These are phyloP conservation scores for Chlamydomonas sp. DNA, from an alignment of 139 green algal species.

Conservation along the genomic window DNA sequence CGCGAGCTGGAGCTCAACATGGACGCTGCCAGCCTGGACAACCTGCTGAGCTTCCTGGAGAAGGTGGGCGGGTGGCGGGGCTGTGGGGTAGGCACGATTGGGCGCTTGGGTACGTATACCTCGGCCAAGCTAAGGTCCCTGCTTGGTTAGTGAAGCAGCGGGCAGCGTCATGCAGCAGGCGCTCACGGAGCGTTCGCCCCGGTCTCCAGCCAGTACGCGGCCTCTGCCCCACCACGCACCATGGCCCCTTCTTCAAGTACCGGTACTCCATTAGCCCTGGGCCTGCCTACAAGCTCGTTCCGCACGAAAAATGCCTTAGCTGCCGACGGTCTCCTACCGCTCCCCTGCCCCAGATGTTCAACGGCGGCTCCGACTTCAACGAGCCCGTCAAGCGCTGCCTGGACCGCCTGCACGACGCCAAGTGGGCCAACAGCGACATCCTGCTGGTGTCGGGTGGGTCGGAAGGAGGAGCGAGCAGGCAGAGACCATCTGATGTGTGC, in stretches of 20 bases:
- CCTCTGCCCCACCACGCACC: too few species aligned
- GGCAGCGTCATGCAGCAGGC: too few species aligned
- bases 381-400: slow-evolving; percentile 83
- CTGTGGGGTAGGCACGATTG: not conserved
- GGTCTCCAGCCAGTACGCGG: too few species aligned
- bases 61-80: slow-evolving; percentile 41
- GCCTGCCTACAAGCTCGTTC: not conserved
- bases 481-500: too few species aligned
- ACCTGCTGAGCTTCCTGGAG: slow-evolving; percentile 88
- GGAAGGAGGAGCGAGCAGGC: not conserved
- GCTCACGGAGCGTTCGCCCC: too few species aligned
- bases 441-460: slow-evolving; percentile 75
- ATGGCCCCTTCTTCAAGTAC: too few species aligned
- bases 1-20: slow-evolving; percentile 84
- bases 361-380: slow-evolving; percentile 91
- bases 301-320: too few species aligned
- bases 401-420: slow-evolving; percentile 74
- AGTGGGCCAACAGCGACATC: slow-evolving; percentile 91
- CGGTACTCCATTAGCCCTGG: not conserved
- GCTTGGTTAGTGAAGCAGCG: too few species aligned
- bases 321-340: not conserved
- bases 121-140: not conserved
- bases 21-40: slow-evolving; percentile 77
- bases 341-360: slow-evolving; percentile 72
- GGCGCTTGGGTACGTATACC: not conserved